phyloP scores from a whole-genome alignment of 2,329 filamentous ascomycete genomes.

The Pseudocercospora vitis region DNA sequence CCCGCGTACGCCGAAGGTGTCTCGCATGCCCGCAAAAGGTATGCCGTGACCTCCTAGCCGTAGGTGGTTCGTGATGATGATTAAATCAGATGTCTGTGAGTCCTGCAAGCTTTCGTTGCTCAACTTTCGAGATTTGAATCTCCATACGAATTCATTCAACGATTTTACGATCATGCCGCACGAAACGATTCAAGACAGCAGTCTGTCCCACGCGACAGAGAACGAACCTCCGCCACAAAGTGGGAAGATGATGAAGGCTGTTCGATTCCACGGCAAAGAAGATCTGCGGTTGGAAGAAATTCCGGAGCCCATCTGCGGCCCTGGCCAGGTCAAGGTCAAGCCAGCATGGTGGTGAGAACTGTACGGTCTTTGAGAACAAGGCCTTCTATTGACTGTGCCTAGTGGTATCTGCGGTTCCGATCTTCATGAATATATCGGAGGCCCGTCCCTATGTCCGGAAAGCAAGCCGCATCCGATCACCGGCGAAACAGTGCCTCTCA shows the following conservation, averaged over 20 bases:
- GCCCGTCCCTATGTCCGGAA: constrained; percentile 44
- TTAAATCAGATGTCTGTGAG: neutral
- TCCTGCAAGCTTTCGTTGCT: neutral
- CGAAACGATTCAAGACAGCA: constrained; percentile 19
- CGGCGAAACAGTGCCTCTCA: constrained; percentile 52
- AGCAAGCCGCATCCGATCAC: constrained; percentile 57
- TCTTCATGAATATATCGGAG: constrained; percentile 39
- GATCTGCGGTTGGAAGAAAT: constrained; percentile 40
- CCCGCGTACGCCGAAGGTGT: neutral
- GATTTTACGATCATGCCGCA: constrained; percentile 8
- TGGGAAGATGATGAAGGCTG: constrained; percentile 36
- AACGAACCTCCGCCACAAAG: constrained; percentile 14
- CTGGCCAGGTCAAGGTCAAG: constrained; percentile 40
- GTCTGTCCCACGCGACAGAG: constrained; percentile 12
- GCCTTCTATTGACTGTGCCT: neutral
- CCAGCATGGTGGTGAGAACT: constrained; percentile 41
- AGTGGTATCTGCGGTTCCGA: constrained; percentile 27
- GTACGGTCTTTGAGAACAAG: constrained; percentile 15
- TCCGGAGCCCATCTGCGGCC: constrained; percentile 35
- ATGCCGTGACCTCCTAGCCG: neutral
- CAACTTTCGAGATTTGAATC: neutral
- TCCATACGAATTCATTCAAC: neutral
- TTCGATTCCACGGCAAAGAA: constrained; percentile 42
- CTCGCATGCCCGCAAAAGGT: constrained; percentile 1
- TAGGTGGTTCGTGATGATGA: neutral